Conservation (phyloP, 2,329 filamentous ascomycete species). For the Aureobasidium sp. region DNA sequence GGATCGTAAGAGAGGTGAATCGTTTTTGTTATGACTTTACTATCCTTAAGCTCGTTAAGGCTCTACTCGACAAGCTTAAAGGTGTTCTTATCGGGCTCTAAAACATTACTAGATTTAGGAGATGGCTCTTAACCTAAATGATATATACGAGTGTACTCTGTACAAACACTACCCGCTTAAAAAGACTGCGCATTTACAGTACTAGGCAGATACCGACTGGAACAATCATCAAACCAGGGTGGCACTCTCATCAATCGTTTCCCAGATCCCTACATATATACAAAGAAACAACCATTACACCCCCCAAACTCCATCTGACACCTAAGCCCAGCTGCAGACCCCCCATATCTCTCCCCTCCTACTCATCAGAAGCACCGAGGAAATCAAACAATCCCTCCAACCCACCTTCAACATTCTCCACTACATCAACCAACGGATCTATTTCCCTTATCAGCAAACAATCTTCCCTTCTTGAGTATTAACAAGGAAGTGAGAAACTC, state of each 20-base stretch:
- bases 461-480: background rate
- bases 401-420: background rate
- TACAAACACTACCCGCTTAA: no score
- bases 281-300: no score
- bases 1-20: conserved; percentile 45
- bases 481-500: background rate
- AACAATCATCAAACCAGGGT: background rate
- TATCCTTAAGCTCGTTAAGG: conserved; percentile 28
- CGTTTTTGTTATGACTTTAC: conserved; percentile 39
- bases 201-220: no score
- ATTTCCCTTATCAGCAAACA: background rate
- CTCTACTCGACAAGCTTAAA: conserved; percentile 31
- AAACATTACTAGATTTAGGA: no score
- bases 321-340: background rate
- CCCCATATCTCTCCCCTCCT: background rate
- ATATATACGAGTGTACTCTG: no score
- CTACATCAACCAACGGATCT: background rate
- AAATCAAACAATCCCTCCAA: background rate
- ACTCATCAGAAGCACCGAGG: background rate
- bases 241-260: background rate
- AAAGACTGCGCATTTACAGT: no score
- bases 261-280: no score
- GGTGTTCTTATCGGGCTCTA: conserved; percentile 10
- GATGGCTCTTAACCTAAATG: no score
- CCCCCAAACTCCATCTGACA: no score